Evolutionary conservation across 2,329 filamentous ascomycete species (phyloP), one percentile per base, ranked within the genome.

Genomic region (Fusarium sp.): DNA sequence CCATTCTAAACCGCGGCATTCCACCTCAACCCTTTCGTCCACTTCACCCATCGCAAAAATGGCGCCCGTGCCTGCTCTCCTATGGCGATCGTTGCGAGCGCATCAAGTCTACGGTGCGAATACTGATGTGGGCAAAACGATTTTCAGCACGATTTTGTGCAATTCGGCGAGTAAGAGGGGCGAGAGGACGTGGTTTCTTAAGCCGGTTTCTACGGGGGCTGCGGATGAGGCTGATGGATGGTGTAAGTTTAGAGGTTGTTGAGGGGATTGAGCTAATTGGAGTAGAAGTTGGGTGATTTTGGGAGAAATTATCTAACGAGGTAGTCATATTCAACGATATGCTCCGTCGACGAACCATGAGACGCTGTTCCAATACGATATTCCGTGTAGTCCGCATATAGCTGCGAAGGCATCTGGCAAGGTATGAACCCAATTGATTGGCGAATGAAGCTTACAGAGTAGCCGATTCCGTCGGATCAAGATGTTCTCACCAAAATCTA

Each of bases 81-180:
- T 94, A 41, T 93, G 91, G 89, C 89, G 91, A 67, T 88, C 88
- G 14, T 84, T 95, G 60, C 89, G 90, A 68, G 86, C 89, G 18
- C 88, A 93, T 74, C 93, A 96, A 80, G 84, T 97, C 41, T 97
- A 93, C 77, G 94, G 94, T 33, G 92, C 94, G 51, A 96, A 95
- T 76, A 96, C 94, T 1, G 90, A 93, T 73, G 93, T 96, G 31
- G 94, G 94, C 72, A 97, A 97, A 84, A 97, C 94, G 0, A 89
- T 97, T 37, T 87, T 94, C 64, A 91, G 92, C 4, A 94, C 93
- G 0, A 81, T 94, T 18, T 84, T 97, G 7, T 92, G 90, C 79
- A 90, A 88, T 69, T 87, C 91, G 14, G 86, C 90, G 8, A 83
- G 82, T 41, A 84, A 82, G 31, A 84, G 80, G 12, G 76, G 82